phyloP scores from a whole-genome alignment of 2,329 filamentous ascomycete species.

The Bipolaris bicolor region DNA sequence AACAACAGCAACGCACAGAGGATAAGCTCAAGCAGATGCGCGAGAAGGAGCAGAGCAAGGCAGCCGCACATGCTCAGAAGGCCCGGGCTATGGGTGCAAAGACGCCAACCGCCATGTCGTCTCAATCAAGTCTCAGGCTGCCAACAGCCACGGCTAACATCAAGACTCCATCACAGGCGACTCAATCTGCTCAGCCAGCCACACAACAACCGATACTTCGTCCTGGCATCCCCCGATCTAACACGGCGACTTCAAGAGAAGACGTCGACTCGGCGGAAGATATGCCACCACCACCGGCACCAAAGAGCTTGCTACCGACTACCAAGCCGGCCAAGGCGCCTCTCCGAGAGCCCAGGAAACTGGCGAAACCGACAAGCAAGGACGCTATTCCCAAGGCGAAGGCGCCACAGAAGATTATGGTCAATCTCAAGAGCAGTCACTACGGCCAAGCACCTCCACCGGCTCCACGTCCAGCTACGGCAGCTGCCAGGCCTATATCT shows the following conservation, averaged over 20 bases:
- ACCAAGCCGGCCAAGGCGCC: slow-evolving; percentile 49
- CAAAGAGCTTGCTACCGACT: slow-evolving; percentile 58
- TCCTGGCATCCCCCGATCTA: slow-evolving; percentile 32
- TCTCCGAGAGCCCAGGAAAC: slow-evolving; percentile 55
- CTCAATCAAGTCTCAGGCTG: slow-evolving; percentile 41
- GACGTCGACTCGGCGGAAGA: slow-evolving; percentile 55
- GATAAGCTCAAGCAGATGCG: slow-evolving; percentile 72
- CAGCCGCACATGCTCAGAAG: slow-evolving; percentile 53
- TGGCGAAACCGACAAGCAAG: slow-evolving; percentile 65
- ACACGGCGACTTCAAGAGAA: slow-evolving; percentile 40
- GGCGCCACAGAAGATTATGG: slow-evolving; percentile 65
- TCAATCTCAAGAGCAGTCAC: slow-evolving; percentile 68
- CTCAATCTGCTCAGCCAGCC: slow-evolving; percentile 31
- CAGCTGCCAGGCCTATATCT: slow-evolving; percentile 32
- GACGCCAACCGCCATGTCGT: slow-evolving; percentile 53
- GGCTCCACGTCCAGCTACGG: slow-evolving; percentile 60
- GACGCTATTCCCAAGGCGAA: slow-evolving; percentile 65
- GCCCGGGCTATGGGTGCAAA: slow-evolving; percentile 53
- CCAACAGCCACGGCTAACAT: slow-evolving; percentile 27
- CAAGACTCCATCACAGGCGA: slow-evolving; percentile 57
- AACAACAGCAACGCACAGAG: slow-evolving; percentile 66
- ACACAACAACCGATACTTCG: slow-evolving; percentile 40
- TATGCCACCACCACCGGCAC: slow-evolving; percentile 66
- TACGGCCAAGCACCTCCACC: slow-evolving; percentile 54
- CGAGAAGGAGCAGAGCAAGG: slow-evolving; percentile 73